These are phyloP conservation scores for Novymonas esmeraldas DNA, from an alignment of 208 protist genomes.

Conservation along the genomic window DNA sequence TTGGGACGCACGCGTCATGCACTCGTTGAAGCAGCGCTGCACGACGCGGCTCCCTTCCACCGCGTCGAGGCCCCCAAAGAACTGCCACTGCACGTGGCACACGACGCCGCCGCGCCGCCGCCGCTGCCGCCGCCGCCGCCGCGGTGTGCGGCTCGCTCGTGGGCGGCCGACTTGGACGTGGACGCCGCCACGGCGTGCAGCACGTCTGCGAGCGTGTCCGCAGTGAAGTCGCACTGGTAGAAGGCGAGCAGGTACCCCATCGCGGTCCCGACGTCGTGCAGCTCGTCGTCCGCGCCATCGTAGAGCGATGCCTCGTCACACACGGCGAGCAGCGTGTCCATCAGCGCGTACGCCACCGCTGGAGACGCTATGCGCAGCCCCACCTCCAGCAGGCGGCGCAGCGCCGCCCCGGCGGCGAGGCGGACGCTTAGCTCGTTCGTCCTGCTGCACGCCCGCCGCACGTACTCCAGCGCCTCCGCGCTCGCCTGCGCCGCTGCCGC, in stretches of 20 bases:
- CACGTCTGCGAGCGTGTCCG: slow-evolving; percentile 23
- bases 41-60: slow-evolving; percentile 50
- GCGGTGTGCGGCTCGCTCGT: slow-evolving; percentile 21
- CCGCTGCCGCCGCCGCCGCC: slow-evolving; percentile 4
- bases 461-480: slow-evolving; percentile 50
- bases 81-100: slow-evolving; percentile 35
- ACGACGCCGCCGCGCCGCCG: not conserved
- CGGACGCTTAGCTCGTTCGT: slow-evolving; percentile 30
- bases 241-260: slow-evolving; percentile 53
- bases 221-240: slow-evolving; percentile 42
- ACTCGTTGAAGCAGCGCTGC: slow-evolving; percentile 45
- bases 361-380: slow-evolving; percentile 30
- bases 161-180: slow-evolving; percentile 10
- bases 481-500: no score
- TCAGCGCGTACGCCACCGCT: slow-evolving; percentile 23
- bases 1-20: slow-evolving; percentile 44
- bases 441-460: slow-evolving; percentile 31
- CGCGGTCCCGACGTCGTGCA: slow-evolving; percentile 39
- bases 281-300: slow-evolving; percentile 23
- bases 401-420: slow-evolving; percentile 32
- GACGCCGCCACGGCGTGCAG: slow-evolving; percentile 15
- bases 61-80: slow-evolving; percentile 48
- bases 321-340: slow-evolving; percentile 31
- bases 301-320: slow-evolving; percentile 29
- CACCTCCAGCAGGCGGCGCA: slow-evolving; percentile 35